Evolutionary conservation across 495 filamentous ascomycete species (phyloP), one percentile per base, ranked within the genome.

Genomic region (Neurospora sp.): DNA sequence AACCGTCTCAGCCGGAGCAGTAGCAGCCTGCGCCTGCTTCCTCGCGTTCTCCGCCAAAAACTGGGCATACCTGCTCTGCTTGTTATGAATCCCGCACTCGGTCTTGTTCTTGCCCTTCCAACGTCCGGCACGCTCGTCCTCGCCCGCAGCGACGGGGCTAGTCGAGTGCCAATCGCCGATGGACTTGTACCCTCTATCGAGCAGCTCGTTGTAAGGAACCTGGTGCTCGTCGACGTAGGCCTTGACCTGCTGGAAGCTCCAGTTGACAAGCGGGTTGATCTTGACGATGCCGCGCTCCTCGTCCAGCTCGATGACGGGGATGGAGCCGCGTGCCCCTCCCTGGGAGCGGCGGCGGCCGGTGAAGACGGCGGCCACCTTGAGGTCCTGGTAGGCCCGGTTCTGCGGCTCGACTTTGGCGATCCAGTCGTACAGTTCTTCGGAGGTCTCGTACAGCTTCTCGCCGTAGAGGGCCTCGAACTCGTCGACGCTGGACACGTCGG

Each of bases 1-100:
- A 66, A 66, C 54, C 23, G 31, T 6, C 54, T 66, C 54, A 37
- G 16, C 54, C 27, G 54, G 54, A 66, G 54, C 27, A 37, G 44
- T n/a, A 48, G 54, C 54, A 66, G 5, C 14, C 72, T 75, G 73
- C 4, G 62, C 71, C 73, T 75, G 66, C 76, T 89, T 86, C 85
- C 94, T 92, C 73, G 94, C 92, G 81, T 91, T 86, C 70, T 94
- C 88, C 75, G 88, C 86, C 66, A 98, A 82, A 79, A 90, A 97
- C 80, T 93, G 89, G 18, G 94, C 92, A 77, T 98, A 99, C 78
- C 93, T 91, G 75, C 92, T 96, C 77, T 92, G 89, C 81, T 94
- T 94, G 85, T 98, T 98, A 86, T 99, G 96, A 76, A 99, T 99
- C 9, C 96, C 96, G 79, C 96, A 99, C 84, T 99, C 96, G 3